phyloP scores from a whole-genome alignment of 1,139 yeast genomes.

The Candida smagusa region DNA sequence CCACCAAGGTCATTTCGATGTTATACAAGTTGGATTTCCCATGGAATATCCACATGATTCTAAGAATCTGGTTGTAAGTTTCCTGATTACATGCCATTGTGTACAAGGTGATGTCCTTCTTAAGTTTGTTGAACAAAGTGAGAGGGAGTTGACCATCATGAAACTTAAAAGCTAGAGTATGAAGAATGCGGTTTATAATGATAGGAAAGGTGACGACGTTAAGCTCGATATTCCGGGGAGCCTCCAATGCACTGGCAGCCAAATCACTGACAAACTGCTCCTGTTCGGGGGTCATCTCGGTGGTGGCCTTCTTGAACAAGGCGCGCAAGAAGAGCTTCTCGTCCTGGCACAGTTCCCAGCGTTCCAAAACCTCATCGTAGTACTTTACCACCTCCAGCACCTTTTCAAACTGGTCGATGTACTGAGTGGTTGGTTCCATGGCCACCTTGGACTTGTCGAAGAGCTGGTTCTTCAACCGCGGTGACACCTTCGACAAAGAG shows the following conservation, averaged over 20 bases:
- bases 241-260: constrained; percentile 10
- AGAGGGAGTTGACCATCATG: constrained; percentile 37
- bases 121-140: constrained; percentile 34
- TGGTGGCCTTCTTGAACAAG: constrained; percentile 12
- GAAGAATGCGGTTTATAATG: constrained; percentile 32
- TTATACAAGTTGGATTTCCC: constrained; percentile 37
- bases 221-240: constrained; percentile 25
- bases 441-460: constrained; percentile 19
- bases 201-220: constrained; percentile 38
- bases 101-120: constrained; percentile 31
- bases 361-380: constrained; percentile 12
- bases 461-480: constrained; percentile 14
- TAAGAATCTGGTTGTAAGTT: constrained; percentile 40
- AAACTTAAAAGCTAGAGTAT: constrained; percentile 23
- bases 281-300: constrained; percentile 15
- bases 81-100: constrained; percentile 40
- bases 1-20: constrained; percentile 32
- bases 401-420: constrained; percentile 16
- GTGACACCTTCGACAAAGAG: constrained; percentile 12
- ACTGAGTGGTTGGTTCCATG: constrained; percentile 22
- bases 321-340: constrained; percentile 9
- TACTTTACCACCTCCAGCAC: constrained; percentile 14
- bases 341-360: constrained; percentile 13
- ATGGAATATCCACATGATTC: constrained; percentile 36
- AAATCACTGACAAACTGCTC: constrained; percentile 16